A percentile compares a stretch with the other conserved stretches of the same genome.
Evolutionary conservation across 2,329 filamentous ascomycete genomes (phyloP).

Genomic region (Kalaharituber pfeilii): DNA sequence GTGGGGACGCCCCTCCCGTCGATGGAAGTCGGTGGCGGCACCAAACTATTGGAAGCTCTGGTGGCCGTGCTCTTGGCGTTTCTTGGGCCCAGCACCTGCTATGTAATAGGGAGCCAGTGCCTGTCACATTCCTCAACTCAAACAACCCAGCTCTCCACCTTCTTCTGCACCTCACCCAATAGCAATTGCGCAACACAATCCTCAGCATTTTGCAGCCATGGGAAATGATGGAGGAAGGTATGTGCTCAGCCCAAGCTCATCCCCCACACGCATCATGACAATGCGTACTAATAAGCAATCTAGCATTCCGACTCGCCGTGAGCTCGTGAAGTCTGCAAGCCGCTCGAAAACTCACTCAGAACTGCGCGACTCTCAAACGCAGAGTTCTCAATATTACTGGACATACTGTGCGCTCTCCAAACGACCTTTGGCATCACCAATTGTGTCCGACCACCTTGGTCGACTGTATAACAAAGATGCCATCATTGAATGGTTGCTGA

Average conservation of each 20-base stretch:
- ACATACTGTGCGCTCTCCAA: constrained; percentile 72
- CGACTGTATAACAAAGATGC: constrained; percentile 91
- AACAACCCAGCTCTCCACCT: no score
- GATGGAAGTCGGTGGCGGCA: no score
- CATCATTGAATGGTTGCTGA: constrained; percentile 51
- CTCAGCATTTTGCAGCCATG: no score
- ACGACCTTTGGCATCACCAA: constrained; percentile 50
- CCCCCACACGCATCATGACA: neutral
- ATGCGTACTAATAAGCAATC: neutral
- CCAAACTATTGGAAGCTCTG: no score
- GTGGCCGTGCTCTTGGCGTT: no score
- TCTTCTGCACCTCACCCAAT: no score
- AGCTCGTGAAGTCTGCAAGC: constrained; percentile 87
- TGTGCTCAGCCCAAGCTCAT: constrained; percentile 16
- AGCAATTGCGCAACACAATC: no score
- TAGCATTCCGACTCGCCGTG: constrained; percentile 80
- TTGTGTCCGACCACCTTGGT: constrained; percentile 71
- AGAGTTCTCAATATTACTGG: constrained; percentile 77
- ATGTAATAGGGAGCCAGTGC: no score
- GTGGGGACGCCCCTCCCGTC: no score
- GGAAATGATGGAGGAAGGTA: constrained; percentile 86
- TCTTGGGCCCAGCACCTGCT: no score
- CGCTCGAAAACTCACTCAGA: constrained; percentile 66
- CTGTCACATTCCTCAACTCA: no score
- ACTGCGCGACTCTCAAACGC: constrained; percentile 71